Evolutionary conservation across 306 rosid genomes (phyloP).

Genomic region (Chamaecrista fasciculata): DNA sequence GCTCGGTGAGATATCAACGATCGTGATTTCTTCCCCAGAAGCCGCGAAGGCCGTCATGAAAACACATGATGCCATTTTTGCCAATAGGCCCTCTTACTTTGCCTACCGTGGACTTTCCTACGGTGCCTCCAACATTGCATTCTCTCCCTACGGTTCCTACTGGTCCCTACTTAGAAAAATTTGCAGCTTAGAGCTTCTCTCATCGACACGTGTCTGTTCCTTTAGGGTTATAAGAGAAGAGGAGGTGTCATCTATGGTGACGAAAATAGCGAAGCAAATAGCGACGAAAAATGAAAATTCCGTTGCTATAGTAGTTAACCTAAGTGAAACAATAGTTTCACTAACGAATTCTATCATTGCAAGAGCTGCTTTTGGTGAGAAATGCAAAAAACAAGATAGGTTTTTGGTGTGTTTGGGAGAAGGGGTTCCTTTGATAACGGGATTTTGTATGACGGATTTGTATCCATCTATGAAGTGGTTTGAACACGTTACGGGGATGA

Average conservation of each 20-base stretch:
- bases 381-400: background rate
- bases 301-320: background rate
- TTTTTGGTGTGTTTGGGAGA: background rate
- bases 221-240: slow-evolving; percentile 23
- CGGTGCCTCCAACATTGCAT: background rate
- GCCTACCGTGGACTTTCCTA: background rate
- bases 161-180: slow-evolving; percentile 25
- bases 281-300: slow-evolving; percentile 9
- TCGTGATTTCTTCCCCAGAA: slow-evolving; percentile 26
- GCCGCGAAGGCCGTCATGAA: slow-evolving; percentile 23
- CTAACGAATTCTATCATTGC: background rate
- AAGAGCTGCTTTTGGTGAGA: slow-evolving; percentile 11
- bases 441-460: slow-evolving; percentile 1
- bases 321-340: background rate
- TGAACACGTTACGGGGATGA: background rate
- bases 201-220: background rate
- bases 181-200: background rate
- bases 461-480: slow-evolving; percentile 25
- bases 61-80: slow-evolving; percentile 5
- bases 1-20: slow-evolving; percentile 19
- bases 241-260: slow-evolving; percentile 2
- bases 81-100: slow-evolving; percentile 7
- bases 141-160: slow-evolving; percentile 3
- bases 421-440: background rate
- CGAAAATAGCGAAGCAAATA: background rate